Percentiles rank a stretch among this genome's conserved stretches.
phyloP scores from a whole-genome alignment of 2,329 filamentous ascomycete genomes.

The Arthrobotrys pseudoclavata region DNA sequence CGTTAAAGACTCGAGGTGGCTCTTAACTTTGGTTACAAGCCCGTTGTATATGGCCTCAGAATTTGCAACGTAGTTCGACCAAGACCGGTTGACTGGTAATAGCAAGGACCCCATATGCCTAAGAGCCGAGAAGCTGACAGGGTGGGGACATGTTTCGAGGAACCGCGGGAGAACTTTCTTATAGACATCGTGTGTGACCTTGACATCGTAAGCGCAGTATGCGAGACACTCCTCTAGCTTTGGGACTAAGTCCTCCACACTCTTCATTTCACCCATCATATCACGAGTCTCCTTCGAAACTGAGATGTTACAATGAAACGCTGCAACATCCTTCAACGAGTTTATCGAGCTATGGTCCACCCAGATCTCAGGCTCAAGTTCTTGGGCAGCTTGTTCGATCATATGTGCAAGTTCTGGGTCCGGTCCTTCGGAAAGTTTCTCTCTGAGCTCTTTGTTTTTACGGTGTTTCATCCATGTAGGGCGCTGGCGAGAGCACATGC shows the following conservation, averaged over 20 bases:
- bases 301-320: slow-evolving; percentile 91
- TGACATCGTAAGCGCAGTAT: slow-evolving; percentile 95
- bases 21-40: slow-evolving; percentile 81
- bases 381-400: slow-evolving; percentile 76
- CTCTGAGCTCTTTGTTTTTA: slow-evolving; percentile 86
- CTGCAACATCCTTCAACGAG: slow-evolving; percentile 92
- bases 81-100: slow-evolving; percentile 86
- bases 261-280: slow-evolving; percentile 83
- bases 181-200: slow-evolving; percentile 93
- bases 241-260: slow-evolving; percentile 70
- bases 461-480: slow-evolving; percentile 98
- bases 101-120: slow-evolving; percentile 95
- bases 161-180: slow-evolving; percentile 93
- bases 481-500: slow-evolving; percentile 96
- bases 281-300: slow-evolving; percentile 92
- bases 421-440: slow-evolving; percentile 80
- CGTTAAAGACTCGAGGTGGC: slow-evolving; percentile 79
- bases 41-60: slow-evolving; percentile 86
- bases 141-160: slow-evolving; percentile 89
- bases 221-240: slow-evolving; percentile 87
- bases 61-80: slow-evolving; percentile 85
- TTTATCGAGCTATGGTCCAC: slow-evolving; percentile 95
- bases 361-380: slow-evolving; percentile 96
- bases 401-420: slow-evolving; percentile 75
- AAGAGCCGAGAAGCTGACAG: slow-evolving; percentile 94